These are phyloP conservation scores for Ogataea corticis DNA, from an alignment of 805 yeast species.

Conservation along the genomic window DNA sequence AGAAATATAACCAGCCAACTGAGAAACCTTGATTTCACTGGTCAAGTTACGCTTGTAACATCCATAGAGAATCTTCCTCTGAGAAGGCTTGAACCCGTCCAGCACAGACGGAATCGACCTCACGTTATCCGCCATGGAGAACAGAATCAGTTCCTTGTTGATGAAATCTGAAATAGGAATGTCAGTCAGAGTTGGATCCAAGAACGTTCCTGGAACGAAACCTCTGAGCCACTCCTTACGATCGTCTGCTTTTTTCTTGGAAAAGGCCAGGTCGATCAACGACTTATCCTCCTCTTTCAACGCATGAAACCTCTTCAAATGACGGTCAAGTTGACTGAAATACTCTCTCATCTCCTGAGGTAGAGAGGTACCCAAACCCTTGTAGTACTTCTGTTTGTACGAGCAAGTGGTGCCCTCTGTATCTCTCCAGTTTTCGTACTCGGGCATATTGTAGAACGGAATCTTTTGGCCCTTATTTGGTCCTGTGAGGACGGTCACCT, in stretches of 20 bases:
- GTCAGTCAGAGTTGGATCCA: constrained; percentile 71
- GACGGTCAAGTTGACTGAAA: constrained; percentile 80
- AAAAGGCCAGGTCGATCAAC: constrained; percentile 86
- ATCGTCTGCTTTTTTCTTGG: constrained; percentile 93
- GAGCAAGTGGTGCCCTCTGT: constrained; percentile 70
- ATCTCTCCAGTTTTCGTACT: constrained; percentile 91
- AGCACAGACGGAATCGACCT: constrained; percentile 92
- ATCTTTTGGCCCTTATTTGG: constrained; percentile 51
- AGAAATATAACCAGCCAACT: constrained; percentile 84
- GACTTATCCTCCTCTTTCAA: constrained; percentile 76
- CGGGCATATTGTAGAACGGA: constrained; percentile 93
- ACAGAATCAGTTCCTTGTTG: constrained; percentile 90
- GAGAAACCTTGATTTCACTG: constrained; percentile 84
- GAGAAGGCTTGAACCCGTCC: constrained; percentile 97
- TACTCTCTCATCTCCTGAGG: constrained; percentile 84
- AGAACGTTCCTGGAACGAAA: constrained; percentile 87
- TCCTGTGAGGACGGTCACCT: constrained; percentile 74
- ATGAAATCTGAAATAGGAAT: constrained; percentile 94
- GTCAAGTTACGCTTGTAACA: constrained; percentile 79
- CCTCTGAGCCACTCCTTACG: constrained; percentile 95
- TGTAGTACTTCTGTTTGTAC: constrained; percentile 94
- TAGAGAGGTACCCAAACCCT: constrained; percentile 96
- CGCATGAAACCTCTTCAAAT: constrained; percentile 81
- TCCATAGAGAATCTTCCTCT: constrained; percentile 88
- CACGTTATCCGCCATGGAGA: constrained; percentile 94